Percentiles rank a stretch among this genome's conserved stretches.
These are phyloP conservation scores for Daedaleopsis nitida DNA, from an alignment of 768 basidiomycete genomes.

Conservation along the genomic window DNA sequence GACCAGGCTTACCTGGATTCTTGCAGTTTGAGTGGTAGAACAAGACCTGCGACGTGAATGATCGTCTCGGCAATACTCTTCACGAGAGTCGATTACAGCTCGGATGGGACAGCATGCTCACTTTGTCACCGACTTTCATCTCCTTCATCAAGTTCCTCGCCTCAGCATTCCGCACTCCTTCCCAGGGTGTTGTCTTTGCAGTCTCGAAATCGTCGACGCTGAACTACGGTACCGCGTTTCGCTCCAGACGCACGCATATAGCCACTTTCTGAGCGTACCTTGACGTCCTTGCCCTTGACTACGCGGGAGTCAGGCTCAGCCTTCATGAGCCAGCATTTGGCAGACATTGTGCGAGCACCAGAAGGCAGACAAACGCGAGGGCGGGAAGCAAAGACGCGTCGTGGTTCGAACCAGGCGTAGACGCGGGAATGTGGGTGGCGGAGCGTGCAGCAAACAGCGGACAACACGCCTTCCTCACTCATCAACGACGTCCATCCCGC, in stretches of 20 bases:
- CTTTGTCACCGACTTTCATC: constrained; percentile 78
- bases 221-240: constrained; percentile 49
- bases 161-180: constrained; percentile 85
- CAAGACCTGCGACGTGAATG: constrained; percentile 52
- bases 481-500: constrained; percentile 26
- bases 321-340: constrained; percentile 72
- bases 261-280: constrained; percentile 43
- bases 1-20: constrained; percentile 58
- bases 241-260: constrained; percentile 16
- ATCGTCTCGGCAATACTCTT: constrained; percentile 4
- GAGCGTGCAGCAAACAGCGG: constrained; percentile 30
- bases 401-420: constrained; percentile 8
- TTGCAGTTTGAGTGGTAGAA: constrained; percentile 92
- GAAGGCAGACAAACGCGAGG: constrained; percentile 6
- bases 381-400: constrained; percentile 4
- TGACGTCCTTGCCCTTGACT: constrained; percentile 87
- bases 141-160: constrained; percentile 83
- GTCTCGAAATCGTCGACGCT: constrained; percentile 85
- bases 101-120: constrained; percentile 28
- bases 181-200: constrained; percentile 74
- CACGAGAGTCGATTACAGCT: not conserved
- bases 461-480: constrained; percentile 31
- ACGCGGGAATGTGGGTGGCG: constrained; percentile 21
- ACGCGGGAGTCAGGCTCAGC: constrained; percentile 84
- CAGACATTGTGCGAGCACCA: constrained; percentile 10